phyloP scores from a whole-genome alignment of 2,329 filamentous ascomycete species.

The Monascus ruber region DNA sequence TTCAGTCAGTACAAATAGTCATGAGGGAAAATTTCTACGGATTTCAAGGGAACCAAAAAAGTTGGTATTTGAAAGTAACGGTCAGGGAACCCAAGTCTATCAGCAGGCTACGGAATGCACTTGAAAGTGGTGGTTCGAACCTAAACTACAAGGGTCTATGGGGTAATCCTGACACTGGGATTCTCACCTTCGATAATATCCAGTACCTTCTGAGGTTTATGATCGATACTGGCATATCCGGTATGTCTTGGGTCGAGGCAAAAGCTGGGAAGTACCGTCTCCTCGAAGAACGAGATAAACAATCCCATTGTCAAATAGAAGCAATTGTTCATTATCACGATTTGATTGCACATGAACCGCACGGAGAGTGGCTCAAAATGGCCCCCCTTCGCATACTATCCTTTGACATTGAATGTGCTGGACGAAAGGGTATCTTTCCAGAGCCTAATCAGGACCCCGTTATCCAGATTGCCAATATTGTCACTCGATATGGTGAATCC shows the following conservation, averaged over 20 bases:
- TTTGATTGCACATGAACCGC: conserved; percentile 73
- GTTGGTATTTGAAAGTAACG: conserved; percentile 84
- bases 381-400: conserved; percentile 84
- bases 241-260: conserved; percentile 96
- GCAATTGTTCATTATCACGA: conserved; percentile 72
- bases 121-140: conserved; percentile 53
- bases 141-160: conserved; percentile 90
- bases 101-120: conserved; percentile 58
- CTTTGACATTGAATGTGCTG: conserved; percentile 98
- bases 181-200: conserved; percentile 91
- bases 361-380: conserved; percentile 97
- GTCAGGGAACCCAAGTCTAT: conserved; percentile 84
- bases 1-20: conserved; percentile 70
- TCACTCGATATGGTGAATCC: conserved; percentile 85
- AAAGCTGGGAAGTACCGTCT: conserved; percentile 62
- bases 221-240: conserved; percentile 88
- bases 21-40: conserved; percentile 87
- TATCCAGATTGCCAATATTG: conserved; percentile 95
- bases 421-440: conserved; percentile 93
- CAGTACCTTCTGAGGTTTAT: conserved; percentile 94
- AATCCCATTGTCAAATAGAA: conserved; percentile 96
- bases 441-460: conserved; percentile 86
- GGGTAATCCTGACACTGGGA: conserved; percentile 56
- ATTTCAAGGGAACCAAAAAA: conserved; percentile 86
- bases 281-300: conserved; percentile 52